phyloP scores from a whole-genome alignment of 768 basidiomycete species.

The Trametes villosa region DNA sequence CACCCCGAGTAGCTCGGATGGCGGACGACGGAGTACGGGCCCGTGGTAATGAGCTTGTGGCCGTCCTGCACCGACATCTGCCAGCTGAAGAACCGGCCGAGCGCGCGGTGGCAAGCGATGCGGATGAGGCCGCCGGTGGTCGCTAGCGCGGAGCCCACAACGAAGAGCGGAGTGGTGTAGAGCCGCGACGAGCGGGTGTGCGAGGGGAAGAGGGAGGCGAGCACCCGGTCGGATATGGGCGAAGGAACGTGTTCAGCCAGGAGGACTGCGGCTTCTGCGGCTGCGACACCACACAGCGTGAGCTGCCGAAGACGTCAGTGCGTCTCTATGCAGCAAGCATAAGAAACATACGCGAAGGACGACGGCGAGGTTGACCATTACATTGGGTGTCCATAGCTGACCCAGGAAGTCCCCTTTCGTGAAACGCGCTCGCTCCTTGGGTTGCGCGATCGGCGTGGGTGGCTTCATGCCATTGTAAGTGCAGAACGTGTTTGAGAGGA shows the following conservation, averaged over 20 bases:
- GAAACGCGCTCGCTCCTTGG: conserved; percentile 8
- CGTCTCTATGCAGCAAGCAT: not conserved
- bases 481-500: conserved; percentile 10
- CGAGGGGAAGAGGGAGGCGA: not conserved
- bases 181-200: not conserved
- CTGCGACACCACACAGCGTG: not conserved
- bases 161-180: conserved; percentile 9
- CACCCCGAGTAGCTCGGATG: conserved; percentile 20
- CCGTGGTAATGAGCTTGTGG: conserved; percentile 20
- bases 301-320: no score
- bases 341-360: not conserved
- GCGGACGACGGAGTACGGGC: conserved; percentile 21
- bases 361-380: conserved; percentile 3
- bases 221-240: not conserved
- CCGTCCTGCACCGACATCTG: conserved; percentile 17
- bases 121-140: conserved; percentile 10
- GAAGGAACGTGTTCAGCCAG: not conserved
- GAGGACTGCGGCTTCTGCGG: conserved; percentile 1
- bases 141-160: conserved; percentile 1
- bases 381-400: conserved; percentile 5
- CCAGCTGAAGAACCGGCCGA: conserved; percentile 21
- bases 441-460: not conserved
- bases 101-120: conserved; percentile 17
- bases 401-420: conserved; percentile 5
- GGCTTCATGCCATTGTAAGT: conserved; percentile 14